A percentile compares a stretch with the other conserved stretches of the same genome.
Evolutionary conservation across 23 red algal species (phyloP).

Genomic region (Agarophyton chilense): DNA sequence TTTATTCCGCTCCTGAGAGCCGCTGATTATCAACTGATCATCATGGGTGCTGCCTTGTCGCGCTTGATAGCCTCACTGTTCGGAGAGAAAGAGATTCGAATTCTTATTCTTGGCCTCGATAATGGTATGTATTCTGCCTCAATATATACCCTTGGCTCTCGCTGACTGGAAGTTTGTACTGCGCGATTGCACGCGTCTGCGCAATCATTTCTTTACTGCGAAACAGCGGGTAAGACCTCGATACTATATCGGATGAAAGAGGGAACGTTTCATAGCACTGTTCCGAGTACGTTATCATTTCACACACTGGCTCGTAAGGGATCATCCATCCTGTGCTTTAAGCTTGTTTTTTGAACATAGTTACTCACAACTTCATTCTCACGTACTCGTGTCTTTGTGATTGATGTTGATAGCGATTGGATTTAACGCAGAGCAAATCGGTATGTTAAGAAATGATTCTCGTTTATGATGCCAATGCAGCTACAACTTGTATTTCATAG

Average conservation of each 20-base stretch:
- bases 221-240: constrained; percentile 91
- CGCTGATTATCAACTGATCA: neutral
- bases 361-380: neutral
- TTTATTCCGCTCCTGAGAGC: neutral
- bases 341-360: neutral
- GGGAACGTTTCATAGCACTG: constrained; percentile 72
- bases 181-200: neutral
- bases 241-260: constrained; percentile 90
- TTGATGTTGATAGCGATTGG: constrained; percentile 78
- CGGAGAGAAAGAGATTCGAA: constrained; percentile 90
- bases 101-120: constrained; percentile 98
- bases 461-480: neutral
- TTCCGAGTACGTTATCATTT: constrained; percentile 62
- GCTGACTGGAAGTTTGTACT: neutral
- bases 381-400: neutral
- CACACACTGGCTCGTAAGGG: neutral
- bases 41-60: constrained; percentile 86
- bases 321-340: neutral
- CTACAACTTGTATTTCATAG: neutral
- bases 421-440: constrained; percentile 91
- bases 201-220: neutral
- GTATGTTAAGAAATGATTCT: constrained; percentile 41
- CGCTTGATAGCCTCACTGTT: constrained; percentile 87
- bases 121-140: constrained; percentile 51
- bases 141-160: neutral